Evolutionary conservation across 306 rosid species (phyloP).

Genomic region (Rosa persica): DNA sequence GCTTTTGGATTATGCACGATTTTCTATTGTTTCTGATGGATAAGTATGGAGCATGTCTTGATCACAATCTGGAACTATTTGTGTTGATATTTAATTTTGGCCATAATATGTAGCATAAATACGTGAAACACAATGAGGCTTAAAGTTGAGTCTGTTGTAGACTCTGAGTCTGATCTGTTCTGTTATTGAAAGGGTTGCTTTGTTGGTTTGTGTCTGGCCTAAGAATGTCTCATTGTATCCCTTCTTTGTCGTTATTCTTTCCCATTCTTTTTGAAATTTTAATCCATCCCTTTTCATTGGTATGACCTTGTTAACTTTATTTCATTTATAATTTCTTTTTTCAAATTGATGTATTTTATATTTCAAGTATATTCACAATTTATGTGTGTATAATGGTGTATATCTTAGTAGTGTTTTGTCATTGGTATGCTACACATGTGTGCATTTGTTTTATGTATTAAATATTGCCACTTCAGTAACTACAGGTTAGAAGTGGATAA

Average conservation of each 20-base stretch:
- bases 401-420: background rate
- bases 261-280: background rate
- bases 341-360: background rate
- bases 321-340: background rate
- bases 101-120: background rate
- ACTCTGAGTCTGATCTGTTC: background rate
- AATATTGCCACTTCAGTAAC: slow-evolving; percentile 2
- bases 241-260: background rate
- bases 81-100: background rate
- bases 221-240: background rate
- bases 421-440: background rate
- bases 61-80: slow-evolving; percentile 1
- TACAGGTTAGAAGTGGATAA: background rate
- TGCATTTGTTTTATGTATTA: background rate
- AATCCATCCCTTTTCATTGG: background rate
- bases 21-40: background rate
- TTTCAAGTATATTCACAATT: background rate
- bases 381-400: background rate
- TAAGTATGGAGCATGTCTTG: background rate
- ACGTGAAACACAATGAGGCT: background rate
- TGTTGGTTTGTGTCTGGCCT: background rate
- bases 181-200: background rate
- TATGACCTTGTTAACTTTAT: background rate
- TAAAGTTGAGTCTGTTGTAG: background rate
- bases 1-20: background rate